phyloP scores from a whole-genome alignment of 352 stramenopile species.

The Hyaloperonospora arabidopsidis region DNA sequence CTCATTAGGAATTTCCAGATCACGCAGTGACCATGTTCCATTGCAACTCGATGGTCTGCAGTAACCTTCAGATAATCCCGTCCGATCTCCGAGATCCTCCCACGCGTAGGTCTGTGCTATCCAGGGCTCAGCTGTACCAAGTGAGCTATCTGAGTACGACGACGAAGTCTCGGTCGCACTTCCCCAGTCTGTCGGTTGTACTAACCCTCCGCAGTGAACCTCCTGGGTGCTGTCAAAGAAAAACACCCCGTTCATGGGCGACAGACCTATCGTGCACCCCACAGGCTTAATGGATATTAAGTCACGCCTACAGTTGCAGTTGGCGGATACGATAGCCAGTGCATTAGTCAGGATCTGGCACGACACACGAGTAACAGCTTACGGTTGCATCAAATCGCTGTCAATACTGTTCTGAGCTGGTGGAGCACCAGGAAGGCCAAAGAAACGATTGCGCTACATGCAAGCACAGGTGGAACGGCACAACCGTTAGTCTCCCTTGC shows the following conservation, averaged over 20 bases:
- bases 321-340: neutral
- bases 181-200: slow-evolving; percentile 14
- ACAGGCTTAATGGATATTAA: slow-evolving; percentile 3
- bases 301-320: slow-evolving; percentile 7
- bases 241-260: slow-evolving; percentile 19
- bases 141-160: slow-evolving; percentile 20
- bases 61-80: slow-evolving; percentile 14
- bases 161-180: slow-evolving; percentile 34
- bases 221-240: slow-evolving; percentile 31
- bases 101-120: slow-evolving; percentile 28
- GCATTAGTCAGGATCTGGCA: slow-evolving; percentile 1
- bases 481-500: slow-evolving; percentile 2
- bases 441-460: slow-evolving; percentile 22
- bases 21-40: slow-evolving; percentile 15
- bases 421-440: slow-evolving; percentile 14
- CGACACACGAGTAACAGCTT: neutral
- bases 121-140: slow-evolving; percentile 27
- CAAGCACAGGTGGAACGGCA: neutral
- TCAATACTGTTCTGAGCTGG: neutral
- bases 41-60: slow-evolving; percentile 12
- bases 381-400: slow-evolving; percentile 9
- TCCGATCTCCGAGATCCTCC: slow-evolving; percentile 37
- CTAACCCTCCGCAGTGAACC: slow-evolving; percentile 11
- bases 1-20: slow-evolving; percentile 20
- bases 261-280: slow-evolving; percentile 3